phyloP scores from a whole-genome alignment of 805 yeast species.

The Metschnikowia reukaufii region DNA sequence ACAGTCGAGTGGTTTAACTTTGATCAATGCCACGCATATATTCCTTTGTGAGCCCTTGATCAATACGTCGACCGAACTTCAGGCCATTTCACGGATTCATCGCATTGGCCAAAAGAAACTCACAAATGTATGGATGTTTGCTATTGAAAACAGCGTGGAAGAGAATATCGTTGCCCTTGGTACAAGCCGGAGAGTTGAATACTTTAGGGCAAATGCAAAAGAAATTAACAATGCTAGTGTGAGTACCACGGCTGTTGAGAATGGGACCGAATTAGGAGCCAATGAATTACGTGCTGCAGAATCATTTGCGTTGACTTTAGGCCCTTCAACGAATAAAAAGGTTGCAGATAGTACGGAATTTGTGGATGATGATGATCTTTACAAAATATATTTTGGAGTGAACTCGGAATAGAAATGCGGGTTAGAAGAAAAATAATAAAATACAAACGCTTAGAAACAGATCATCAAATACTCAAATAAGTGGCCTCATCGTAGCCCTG shows the following conservation, averaged over 20 bases:
- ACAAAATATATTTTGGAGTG: constrained; percentile 17
- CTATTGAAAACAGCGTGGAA: constrained; percentile 81
- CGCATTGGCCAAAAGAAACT: constrained; percentile 82
- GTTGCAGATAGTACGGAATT: constrained; percentile 12
- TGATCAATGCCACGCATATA: constrained; percentile 90
- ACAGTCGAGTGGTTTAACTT: constrained; percentile 86
- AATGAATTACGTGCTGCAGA: constrained; percentile 20
- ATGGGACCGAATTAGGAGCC: constrained; percentile 9
- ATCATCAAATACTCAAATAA: constrained; percentile 35
- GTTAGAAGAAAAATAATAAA: not conserved
- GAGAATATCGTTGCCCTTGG: constrained; percentile 77
- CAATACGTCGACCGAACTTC: constrained; percentile 82
- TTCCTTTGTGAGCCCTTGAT: constrained; percentile 91
- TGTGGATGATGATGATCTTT: constrained; percentile 17
- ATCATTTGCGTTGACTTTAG: constrained; percentile 19
- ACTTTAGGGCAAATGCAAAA: constrained; percentile 24
- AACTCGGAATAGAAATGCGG: not conserved
- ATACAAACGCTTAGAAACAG: not conserved
- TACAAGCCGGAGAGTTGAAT: constrained; percentile 56
- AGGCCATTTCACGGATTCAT: constrained; percentile 89
- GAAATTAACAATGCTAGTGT: constrained; percentile 3
- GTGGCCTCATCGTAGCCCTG: constrained; percentile 67
- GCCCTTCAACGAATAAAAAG: constrained; percentile 6
- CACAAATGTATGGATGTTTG: constrained; percentile 92
- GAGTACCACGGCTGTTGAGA: not conserved